Percentiles rank a stretch among this genome's conserved stretches.
Conservation (phyloP, 2,329 filamentous ascomycete species). For the Clonostachys rhizophaga region DNA sequence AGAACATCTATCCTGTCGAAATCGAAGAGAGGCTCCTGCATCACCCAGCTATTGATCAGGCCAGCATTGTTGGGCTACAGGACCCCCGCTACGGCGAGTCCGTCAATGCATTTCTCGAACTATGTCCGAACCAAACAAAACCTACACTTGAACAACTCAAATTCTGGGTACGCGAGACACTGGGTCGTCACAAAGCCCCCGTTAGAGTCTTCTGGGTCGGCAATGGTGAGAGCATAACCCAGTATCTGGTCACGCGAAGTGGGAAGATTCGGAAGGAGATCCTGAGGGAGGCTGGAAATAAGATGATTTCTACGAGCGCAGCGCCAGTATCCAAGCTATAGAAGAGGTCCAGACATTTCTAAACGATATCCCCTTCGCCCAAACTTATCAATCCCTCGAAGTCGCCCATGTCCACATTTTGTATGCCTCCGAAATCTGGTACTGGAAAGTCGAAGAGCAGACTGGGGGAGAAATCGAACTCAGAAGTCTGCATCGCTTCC, state of each 20-base stretch:
- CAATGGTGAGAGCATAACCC: background rate
- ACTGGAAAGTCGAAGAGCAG: no score
- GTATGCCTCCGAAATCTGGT: no score
- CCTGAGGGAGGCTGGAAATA: no score
- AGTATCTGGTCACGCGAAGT: background rate
- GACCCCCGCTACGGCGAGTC: conserved; percentile 75
- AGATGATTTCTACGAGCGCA: no score
- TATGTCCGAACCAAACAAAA: background rate
- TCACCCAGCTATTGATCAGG: conserved; percentile 63
- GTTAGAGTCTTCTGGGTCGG: conserved; percentile 2
- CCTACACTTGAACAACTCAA: background rate
- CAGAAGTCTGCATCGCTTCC: no score
- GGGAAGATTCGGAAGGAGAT: background rate
- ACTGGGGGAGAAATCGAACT: no score
- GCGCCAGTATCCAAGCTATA: no score
- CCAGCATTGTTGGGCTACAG: conserved; percentile 70
- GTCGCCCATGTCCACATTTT: no score
- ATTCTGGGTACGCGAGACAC: background rate
- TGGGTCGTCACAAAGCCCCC: conserved; percentile 2
- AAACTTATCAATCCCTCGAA: no score
- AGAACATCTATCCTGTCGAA: conserved; percentile 84
- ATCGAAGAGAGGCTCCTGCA: conserved; percentile 74
- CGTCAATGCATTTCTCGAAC: conserved; percentile 66
- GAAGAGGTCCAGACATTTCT: no score
- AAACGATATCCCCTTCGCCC: no score